Conservation (phyloP, 2,329 filamentous ascomycete genomes). For the Penicillium sp. region DNA sequence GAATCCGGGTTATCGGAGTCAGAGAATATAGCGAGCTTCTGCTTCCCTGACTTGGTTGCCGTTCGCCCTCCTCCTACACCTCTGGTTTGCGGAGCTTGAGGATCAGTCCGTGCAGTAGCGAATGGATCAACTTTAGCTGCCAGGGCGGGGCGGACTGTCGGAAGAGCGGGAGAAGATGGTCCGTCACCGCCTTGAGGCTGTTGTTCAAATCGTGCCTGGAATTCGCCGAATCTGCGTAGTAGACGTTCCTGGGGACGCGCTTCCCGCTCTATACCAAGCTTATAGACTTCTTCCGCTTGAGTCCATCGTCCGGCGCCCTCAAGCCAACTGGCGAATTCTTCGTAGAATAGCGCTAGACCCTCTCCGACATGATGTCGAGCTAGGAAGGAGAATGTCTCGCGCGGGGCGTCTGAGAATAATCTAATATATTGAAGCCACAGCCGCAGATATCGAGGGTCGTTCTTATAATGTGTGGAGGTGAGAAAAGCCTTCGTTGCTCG, state of each 20-base stretch:
- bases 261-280: conserved; percentile 81
- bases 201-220: conserved; percentile 72
- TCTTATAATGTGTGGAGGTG: conserved; percentile 81
- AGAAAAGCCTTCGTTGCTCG: conserved; percentile 89
- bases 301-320: conserved; percentile 78
- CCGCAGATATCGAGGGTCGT: conserved; percentile 89
- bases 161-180: conserved; percentile 82
- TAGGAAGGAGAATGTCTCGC: conserved; percentile 88
- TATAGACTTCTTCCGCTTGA: conserved; percentile 92
- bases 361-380: conserved; percentile 86
- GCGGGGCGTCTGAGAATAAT: conserved; percentile 86
- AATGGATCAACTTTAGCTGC: conserved; percentile 86
- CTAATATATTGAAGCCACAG: conserved; percentile 93
- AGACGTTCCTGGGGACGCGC: conserved; percentile 78
- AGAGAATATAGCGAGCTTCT: conserved; percentile 88
- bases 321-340: conserved; percentile 92
- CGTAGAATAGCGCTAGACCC: conserved; percentile 84
- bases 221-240: conserved; percentile 86
- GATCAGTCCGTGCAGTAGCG: conserved; percentile 55
- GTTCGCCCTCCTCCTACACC: conserved; percentile 45
- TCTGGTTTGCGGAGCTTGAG: conserved; percentile 60
- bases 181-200: conserved; percentile 58
- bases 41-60: conserved; percentile 63
- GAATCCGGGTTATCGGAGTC: conserved; percentile 63
- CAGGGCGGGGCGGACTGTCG: conserved; percentile 74